A percentile compares a stretch with the other conserved stretches of the same genome.
These are phyloP conservation scores for Trichoderma asperellum DNA, from an alignment of 2,329 filamentous ascomycete genomes.

Conservation along the genomic window DNA sequence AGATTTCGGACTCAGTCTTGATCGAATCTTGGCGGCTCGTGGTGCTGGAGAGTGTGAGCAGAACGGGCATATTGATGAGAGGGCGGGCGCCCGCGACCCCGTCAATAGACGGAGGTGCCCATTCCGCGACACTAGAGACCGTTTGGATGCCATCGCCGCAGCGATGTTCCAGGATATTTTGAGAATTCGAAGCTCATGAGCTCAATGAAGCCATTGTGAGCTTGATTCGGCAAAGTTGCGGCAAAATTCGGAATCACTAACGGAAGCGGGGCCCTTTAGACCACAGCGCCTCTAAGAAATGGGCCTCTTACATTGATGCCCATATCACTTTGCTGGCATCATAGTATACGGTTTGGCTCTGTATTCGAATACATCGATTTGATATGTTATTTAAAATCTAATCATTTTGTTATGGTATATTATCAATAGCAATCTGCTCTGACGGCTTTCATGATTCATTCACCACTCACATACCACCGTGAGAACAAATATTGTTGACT, in stretches of 20 bases:
- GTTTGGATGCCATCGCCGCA: conserved; percentile 39
- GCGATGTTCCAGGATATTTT: conserved; percentile 10
- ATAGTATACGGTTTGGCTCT: not conserved
- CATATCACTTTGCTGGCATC: not conserved
- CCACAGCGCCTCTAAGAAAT: not conserved
- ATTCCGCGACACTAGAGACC: conserved; percentile 37
- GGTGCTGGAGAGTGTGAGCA: conserved; percentile 37
- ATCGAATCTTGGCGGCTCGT: conserved; percentile 31
- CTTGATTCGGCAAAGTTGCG: conserved; percentile 30
- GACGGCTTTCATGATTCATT: not conserved
- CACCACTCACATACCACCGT: not conserved
- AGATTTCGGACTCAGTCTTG: conserved; percentile 33
- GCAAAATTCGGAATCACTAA: conserved; percentile 28
- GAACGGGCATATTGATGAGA: conserved; percentile 39
- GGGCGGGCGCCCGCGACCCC: conserved; percentile 28
- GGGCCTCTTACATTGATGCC: not conserved
- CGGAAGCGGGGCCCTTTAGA: not conserved
- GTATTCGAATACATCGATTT: not conserved
- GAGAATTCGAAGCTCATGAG: conserved; percentile 11
- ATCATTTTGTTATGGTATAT: too few relatives aligned
- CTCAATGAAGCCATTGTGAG: conserved; percentile 19
- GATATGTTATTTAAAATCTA: not conserved
- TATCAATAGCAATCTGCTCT: not conserved
- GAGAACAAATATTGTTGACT: not conserved
- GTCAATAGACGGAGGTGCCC: conserved; percentile 38